A percentile compares a stretch with the other conserved stretches of the same genome.
These are phyloP conservation scores for Mallotus japonicus DNA, from an alignment of 441 rosid genomes.

Conservation along the genomic window DNA sequence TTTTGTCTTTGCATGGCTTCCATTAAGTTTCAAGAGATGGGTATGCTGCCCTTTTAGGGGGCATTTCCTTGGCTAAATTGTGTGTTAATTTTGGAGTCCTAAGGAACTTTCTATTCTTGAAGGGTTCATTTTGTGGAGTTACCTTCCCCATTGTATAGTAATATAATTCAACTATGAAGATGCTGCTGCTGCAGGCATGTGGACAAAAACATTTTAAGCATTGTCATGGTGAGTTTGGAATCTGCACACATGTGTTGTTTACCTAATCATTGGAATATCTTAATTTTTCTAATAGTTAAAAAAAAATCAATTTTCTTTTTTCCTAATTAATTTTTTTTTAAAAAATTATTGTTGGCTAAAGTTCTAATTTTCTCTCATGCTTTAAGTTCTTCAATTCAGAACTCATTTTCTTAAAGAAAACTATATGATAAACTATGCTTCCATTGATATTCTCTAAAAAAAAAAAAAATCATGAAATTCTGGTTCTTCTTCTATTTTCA, in stretches of 20 bases:
- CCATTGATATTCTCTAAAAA: no score
- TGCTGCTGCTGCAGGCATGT: neutral
- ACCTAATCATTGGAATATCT: no score
- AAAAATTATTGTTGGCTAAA: no score
- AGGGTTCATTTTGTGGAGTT: neutral
- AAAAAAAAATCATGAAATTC: no score
- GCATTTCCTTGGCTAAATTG: neutral
- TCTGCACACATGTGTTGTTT: neutral
- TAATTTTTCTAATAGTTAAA: neutral
- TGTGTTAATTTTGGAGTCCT: neutral
- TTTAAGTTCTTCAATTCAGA: no score
- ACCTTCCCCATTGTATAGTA: neutral
- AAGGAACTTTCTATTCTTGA: constrained; percentile 14
- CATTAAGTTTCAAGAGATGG: neutral
- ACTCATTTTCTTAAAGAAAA: no score
- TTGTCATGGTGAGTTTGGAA: neutral
- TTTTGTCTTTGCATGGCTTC: neutral
- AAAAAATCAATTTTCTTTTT: neutral
- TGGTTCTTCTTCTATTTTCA: no score
- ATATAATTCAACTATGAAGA: neutral
- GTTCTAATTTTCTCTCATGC: no score
- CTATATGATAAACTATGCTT: no score
- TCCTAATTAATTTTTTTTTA: no score
- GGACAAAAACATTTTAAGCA: neutral
- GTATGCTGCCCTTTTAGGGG: neutral